Evolutionary conservation across 805 yeast species (phyloP).

Genomic region (Candida oleophila): DNA sequence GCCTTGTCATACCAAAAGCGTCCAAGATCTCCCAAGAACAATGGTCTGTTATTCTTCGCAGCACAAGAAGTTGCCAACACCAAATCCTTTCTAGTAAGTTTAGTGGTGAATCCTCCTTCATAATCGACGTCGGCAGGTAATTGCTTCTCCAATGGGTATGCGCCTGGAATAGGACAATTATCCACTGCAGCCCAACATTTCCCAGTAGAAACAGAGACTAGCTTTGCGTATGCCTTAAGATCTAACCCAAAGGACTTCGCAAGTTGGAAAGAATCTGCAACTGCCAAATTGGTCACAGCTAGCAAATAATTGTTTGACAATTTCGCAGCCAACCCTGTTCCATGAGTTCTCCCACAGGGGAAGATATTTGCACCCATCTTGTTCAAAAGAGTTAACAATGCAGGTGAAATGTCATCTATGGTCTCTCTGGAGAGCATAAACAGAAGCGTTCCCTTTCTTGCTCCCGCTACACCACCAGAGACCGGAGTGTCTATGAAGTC

Average conservation of each 20-base stretch:
- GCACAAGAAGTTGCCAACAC: slow-evolving; percentile 43
- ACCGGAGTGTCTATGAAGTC: slow-evolving; percentile 57
- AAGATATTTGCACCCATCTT: slow-evolving; percentile 50
- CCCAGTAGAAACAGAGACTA: slow-evolving; percentile 53
- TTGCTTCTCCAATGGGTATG: slow-evolving; percentile 34
- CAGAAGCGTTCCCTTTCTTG: slow-evolving; percentile 49
- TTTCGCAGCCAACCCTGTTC: slow-evolving; percentile 55
- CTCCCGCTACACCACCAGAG: slow-evolving; percentile 56
- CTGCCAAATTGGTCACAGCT: slow-evolving; percentile 54
- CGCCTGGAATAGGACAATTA: slow-evolving; percentile 53
- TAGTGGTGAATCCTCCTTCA: slow-evolving; percentile 50
- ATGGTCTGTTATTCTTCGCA: slow-evolving; percentile 28
- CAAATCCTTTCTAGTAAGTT: slow-evolving; percentile 44
- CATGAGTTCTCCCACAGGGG: slow-evolving; percentile 48
- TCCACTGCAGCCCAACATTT: slow-evolving; percentile 55
- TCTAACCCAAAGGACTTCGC: slow-evolving; percentile 50
- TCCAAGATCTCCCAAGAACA: slow-evolving; percentile 38
- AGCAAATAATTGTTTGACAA: slow-evolving; percentile 52
- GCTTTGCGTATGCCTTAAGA: slow-evolving; percentile 44
- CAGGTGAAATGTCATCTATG: slow-evolving; percentile 27
- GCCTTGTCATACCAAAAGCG: slow-evolving; percentile 43
- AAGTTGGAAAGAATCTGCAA: slow-evolving; percentile 53
- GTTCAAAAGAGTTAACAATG: slow-evolving; percentile 27
- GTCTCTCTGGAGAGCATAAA: slow-evolving; percentile 48
- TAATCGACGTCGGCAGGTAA: slow-evolving; percentile 47